Evolutionary conservation across 2,329 filamentous ascomycete species (phyloP).

Genomic region (Chalara sp.): DNA sequence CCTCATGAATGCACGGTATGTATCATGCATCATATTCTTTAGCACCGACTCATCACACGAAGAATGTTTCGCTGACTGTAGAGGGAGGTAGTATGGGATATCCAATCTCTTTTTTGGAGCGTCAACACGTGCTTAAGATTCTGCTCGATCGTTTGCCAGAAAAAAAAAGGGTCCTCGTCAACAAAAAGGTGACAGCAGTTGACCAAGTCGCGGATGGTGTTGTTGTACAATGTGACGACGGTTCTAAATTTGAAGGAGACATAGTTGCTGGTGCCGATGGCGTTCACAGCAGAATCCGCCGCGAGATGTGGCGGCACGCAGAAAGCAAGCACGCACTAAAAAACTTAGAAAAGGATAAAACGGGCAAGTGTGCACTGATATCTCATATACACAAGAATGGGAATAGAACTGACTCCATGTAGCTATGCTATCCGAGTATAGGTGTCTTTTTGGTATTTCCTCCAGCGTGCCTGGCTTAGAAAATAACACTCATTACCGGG

Average conservation of each 20-base stretch:
- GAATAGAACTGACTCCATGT: conserved; percentile 9
- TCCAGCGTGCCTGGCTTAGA: no score
- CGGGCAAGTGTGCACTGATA: conserved; percentile 16
- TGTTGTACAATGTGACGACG: conserved; percentile 15
- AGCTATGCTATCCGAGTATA: conserved; percentile 1
- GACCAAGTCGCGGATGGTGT: conserved; percentile 8
- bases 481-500: conserved; percentile 4
- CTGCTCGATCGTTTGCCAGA: conserved; percentile 11
- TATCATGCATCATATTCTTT: neutral
- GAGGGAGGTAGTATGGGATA: conserved; percentile 15
- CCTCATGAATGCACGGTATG: neutral
- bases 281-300: conserved; percentile 16
- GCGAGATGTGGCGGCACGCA: conserved; percentile 11
- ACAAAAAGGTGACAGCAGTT: conserved; percentile 13
- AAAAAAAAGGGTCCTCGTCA: conserved; percentile 17
- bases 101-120: conserved; percentile 5
- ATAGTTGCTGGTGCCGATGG: conserved; percentile 23
- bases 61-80: no score
- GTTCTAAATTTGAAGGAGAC: conserved; percentile 14
- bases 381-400: neutral
- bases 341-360: conserved; percentile 12
- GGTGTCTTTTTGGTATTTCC: neutral
- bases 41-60: no score
- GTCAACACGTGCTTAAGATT: conserved; percentile 10
- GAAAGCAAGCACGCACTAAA: neutral